Evolutionary conservation across 305 asterid genomes (phyloP).

Genomic region (Fraxinus latifolia): DNA sequence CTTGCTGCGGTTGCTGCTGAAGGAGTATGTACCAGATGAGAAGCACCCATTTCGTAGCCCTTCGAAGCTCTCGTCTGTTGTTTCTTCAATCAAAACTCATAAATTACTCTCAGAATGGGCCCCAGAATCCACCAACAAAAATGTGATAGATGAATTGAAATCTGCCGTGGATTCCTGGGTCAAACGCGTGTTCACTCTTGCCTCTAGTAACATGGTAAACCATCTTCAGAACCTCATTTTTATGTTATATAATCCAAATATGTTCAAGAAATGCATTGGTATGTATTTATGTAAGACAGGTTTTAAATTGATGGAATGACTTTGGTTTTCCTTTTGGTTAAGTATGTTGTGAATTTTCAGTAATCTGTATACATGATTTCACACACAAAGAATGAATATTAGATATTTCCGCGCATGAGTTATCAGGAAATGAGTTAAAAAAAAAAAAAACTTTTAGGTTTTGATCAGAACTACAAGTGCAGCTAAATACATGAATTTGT

Average conservation of each 20-base stretch:
- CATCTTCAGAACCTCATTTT: neutral
- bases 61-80: constrained; percentile 60
- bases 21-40: constrained; percentile 66
- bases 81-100: constrained; percentile 49
- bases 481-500: neutral
- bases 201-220: constrained; percentile 55
- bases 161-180: constrained; percentile 73
- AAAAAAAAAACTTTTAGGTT: neutral
- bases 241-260: neutral
- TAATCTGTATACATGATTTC: neutral
- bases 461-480: neutral
- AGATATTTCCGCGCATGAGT: neutral
- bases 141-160: constrained; percentile 54
- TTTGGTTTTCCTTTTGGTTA: neutral
- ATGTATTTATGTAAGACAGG: neutral
- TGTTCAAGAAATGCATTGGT: neutral
- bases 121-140: constrained; percentile 31
- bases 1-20: constrained; percentile 56
- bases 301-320: neutral
- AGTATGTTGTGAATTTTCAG: neutral
- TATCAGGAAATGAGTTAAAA: neutral
- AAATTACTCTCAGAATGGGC: constrained; percentile 53
- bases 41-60: constrained; percentile 53
- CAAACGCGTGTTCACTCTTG: constrained; percentile 53
- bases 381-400: neutral